Evolutionary conservation across 108 stramenopile species (phyloP).

Genomic region (Cylindrotheca fusiformis): DNA sequence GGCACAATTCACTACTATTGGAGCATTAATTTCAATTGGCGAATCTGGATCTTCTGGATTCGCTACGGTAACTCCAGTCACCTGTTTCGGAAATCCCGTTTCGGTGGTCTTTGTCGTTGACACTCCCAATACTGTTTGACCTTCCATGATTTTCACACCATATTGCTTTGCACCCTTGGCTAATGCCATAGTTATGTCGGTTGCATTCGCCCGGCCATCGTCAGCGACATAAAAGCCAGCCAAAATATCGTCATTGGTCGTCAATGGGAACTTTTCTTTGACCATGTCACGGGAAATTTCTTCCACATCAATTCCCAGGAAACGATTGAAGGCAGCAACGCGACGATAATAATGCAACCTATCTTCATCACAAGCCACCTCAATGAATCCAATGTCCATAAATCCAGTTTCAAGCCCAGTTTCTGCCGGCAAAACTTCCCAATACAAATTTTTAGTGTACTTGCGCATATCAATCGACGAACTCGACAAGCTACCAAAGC

Average conservation of each 20-base stretch:
- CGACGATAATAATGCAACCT: conserved; percentile 63
- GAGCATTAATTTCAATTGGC: conserved; percentile 34
- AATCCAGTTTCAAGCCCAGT: conserved; percentile 66
- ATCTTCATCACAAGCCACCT: conserved; percentile 58
- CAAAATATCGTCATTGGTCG: conserved; percentile 46
- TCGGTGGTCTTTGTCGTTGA: conserved; percentile 9
- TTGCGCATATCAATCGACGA: conserved; percentile 44
- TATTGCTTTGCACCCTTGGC: conserved; percentile 41
- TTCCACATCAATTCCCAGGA: conserved; percentile 63
- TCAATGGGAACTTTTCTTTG: conserved; percentile 46
- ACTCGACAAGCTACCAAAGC: conserved; percentile 46
- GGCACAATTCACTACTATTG: conserved; percentile 69
- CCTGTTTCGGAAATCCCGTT: conserved; percentile 13
- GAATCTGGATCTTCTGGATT: neutral
- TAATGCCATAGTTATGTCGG: conserved; percentile 68
- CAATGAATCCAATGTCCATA: conserved; percentile 67
- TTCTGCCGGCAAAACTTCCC: conserved; percentile 51
- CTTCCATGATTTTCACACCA: conserved; percentile 53
- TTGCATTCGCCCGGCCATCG: conserved; percentile 82
- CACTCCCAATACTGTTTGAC: conserved; percentile 23
- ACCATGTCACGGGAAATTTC: conserved; percentile 60
- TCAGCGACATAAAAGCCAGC: conserved; percentile 65
- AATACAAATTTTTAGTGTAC: conserved; percentile 68
- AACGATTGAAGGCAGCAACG: conserved; percentile 71
- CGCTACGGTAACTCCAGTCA: conserved; percentile 41